A percentile compares a stretch with the other conserved stretches of the same genome.
Evolutionary conservation across 2,329 filamentous ascomycete genomes (phyloP).

Genomic region (Hyphodiscus sp.): DNA sequence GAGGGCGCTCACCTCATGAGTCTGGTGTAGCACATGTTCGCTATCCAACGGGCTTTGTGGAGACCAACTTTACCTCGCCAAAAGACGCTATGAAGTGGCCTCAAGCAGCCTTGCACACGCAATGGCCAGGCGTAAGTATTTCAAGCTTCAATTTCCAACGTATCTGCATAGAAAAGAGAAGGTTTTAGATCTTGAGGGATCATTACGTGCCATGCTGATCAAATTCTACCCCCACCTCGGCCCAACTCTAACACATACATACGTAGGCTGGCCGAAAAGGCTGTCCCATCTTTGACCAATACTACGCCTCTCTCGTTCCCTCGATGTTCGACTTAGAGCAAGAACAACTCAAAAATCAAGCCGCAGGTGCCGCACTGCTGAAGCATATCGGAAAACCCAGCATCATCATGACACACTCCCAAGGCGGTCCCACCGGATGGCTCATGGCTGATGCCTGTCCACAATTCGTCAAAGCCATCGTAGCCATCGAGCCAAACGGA

Average conservation of each 20-base stretch:
- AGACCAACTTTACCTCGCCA: conserved; percentile 26
- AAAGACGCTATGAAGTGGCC: conserved; percentile 23
- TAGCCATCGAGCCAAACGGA: conserved; percentile 41
- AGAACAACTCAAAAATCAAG: conserved; percentile 34
- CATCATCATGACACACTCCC: conserved; percentile 34
- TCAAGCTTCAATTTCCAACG: background rate
- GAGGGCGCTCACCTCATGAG: conserved; percentile 6
- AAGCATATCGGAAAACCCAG: conserved; percentile 14
- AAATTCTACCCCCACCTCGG: too few species aligned
- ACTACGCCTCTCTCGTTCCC: conserved; percentile 35
- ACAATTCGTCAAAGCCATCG: conserved; percentile 34
- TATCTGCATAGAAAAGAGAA: background rate
- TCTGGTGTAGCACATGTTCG: conserved; percentile 5
- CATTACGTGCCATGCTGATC: too few species aligned
- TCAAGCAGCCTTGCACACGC: conserved; percentile 33
- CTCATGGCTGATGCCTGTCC: conserved; percentile 38
- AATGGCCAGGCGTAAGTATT: conserved; percentile 33
- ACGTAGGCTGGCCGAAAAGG: conserved; percentile 20
- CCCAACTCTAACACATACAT: too few species aligned
- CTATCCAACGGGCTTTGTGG: conserved; percentile 16
- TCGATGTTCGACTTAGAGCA: conserved; percentile 30
- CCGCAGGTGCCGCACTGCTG: conserved; percentile 33
- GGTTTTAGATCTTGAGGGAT: too few species aligned
- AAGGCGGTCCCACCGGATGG: conserved; percentile 38
- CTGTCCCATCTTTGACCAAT: conserved; percentile 22